Evolutionary conservation across 306 rosid genomes (phyloP), one percentile per base, ranked within the genome.

Genomic region (Pachyrhizus erosus): DNA sequence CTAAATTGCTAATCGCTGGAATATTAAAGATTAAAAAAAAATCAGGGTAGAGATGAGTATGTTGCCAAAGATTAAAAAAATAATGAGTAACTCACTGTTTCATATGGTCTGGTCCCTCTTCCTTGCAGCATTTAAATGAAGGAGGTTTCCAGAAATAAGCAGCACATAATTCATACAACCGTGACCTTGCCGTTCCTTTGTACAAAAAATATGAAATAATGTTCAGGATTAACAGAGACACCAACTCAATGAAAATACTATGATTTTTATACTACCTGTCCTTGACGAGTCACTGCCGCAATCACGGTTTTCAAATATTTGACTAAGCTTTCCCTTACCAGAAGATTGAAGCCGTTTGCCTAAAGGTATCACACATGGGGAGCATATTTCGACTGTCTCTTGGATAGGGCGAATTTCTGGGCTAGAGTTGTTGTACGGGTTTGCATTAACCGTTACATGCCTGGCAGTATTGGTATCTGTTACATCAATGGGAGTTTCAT

Each of bases 31-130:
- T 10, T 5, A 42, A 43, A 29, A n/a, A 33, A 34, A 48, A 51
- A 64, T 61, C 21, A 33, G 23, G 77, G 40, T 58, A 5, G 20
- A 29, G 15, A 18, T 17, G 51, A 0, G 14, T 51, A 64, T 12
- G 27, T 39, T 9, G 49, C 20, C 2, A 29, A 27, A 58, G 81
- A 79, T 51, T 54, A 75, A 57, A 24, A 64, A 26, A 58, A 58
- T 9, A 74, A 68, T 51, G 57, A 52, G 58, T 48, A 72, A 83
- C 87, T 89, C 86, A 87, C 90, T 73, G 45, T 81, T 87, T 93
- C 66, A 87, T 43, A 83, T 96, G 98, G 86, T 86, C 75, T 66
- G 91, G 98, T 79, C 99, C 99, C 73, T 89, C 98, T 77, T 91
- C 97, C 10, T 82, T 83, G 89, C 91, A 81, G 86, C 96, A 91